Base-by-base conservation (phyloP, 2,329 filamentous ascomycete species). In the Diaporthe citri region DNA sequence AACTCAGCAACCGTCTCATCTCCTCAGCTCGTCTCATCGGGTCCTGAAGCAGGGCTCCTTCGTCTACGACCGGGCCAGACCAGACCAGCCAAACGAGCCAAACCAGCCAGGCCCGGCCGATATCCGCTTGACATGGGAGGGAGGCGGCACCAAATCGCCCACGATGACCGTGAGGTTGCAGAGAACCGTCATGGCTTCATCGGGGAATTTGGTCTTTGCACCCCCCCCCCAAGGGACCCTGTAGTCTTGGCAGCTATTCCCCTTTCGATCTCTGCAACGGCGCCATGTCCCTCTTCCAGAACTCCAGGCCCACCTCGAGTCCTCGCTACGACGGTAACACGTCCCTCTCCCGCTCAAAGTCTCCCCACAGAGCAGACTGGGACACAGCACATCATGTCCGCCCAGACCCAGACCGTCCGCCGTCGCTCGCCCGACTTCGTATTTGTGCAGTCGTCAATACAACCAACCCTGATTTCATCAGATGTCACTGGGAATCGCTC, bases 211-310 rank as follows among this genome's bases (percentile, higher is more conserved):
- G 64, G 48, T 15, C 34, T 22, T 28, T 28, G 34, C 64, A 41
- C 31, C 41, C 15, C 64, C 34, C n/a, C n/a, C n/a, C n/a, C n/a
- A n/a, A 67, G n/a, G 64, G 34, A 10, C 64, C 34, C n/a, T 22
- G 17, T 52, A 6, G 10, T 57, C 59, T 72, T 57, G 69, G 57
- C 73, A 51, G 62, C 73, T 31, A 46, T 72, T 60, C 73, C 73
- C 59, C 28, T 72, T 72, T 25, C 22, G 73, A 43, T 57, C 67
- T 67, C 28, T 52, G 43, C 57, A 51, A 56, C 73, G 73, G 70
- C 69, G 73, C 73, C 56, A 48, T 62, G 25, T 39, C 57, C 73
- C 48, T 59, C 71, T 72, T 66, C 39, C 48, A 72, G 41, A 52
- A 34, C 22, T 41, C 57, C 31, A 39, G 67, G 41, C 34, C 67